Evolutionary conservation across 352 stramenopile species (phyloP).

Genomic region (Phytophthora chlamydospora): DNA sequence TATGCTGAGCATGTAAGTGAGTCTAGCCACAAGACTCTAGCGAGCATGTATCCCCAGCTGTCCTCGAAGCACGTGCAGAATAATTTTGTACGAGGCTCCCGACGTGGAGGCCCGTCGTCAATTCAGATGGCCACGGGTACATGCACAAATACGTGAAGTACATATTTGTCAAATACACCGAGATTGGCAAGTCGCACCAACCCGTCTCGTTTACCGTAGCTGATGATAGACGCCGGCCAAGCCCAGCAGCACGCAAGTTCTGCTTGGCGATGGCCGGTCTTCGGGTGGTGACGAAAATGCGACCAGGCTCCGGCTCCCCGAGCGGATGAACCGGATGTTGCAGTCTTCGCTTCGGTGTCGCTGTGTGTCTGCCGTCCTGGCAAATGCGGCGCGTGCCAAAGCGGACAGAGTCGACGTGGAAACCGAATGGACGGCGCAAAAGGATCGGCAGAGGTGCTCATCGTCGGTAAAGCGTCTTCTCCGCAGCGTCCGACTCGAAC

Average conservation of each 20-base stretch:
- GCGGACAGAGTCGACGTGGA: slow-evolving; percentile 7
- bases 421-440: slow-evolving; percentile 3
- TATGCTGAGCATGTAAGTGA: too few relatives aligned
- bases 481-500: neutral
- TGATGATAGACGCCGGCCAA: slow-evolving; percentile 12
- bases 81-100: too few relatives aligned
- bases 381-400: neutral
- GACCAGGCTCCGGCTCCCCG: slow-evolving; percentile 27
- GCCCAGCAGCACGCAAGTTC: slow-evolving; percentile 17
- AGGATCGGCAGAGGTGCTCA: neutral
- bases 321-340: slow-evolving; percentile 35
- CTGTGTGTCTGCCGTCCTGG: neutral
- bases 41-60: too few relatives aligned
- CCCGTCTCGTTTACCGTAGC: slow-evolving; percentile 9
- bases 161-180: too few relatives aligned
- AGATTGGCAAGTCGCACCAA: too few relatives aligned
- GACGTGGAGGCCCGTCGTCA: too few relatives aligned
- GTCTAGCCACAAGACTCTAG: too few relatives aligned
- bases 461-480: slow-evolving; percentile 3
- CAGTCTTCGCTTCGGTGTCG: neutral
- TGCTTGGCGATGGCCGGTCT: slow-evolving; percentile 6
- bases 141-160: too few relatives aligned
- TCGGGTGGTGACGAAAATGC: slow-evolving; percentile 24
- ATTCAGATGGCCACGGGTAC: too few relatives aligned
- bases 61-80: too few relatives aligned